Evolutionary conservation across 2,329 filamentous ascomycete species (phyloP).

Genomic region (Aureobasidium sp.): DNA sequence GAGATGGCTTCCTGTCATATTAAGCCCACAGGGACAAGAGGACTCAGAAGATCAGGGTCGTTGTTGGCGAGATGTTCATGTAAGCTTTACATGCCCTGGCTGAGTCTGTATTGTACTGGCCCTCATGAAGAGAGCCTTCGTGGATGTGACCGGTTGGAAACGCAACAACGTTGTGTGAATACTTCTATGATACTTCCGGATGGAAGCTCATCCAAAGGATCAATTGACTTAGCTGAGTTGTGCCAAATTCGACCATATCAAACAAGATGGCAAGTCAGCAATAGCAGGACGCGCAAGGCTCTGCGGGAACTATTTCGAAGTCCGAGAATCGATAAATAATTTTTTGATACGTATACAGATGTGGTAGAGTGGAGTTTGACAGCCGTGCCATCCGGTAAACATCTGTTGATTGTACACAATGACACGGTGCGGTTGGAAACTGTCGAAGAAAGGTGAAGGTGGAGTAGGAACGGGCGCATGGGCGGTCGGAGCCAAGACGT

Average conservation of each 20-base stretch:
- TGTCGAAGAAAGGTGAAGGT: neutral
- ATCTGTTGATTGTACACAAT: neutral
- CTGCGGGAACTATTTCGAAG: neutral
- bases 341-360: neutral
- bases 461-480: too few relatives aligned
- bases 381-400: neutral
- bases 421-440: neutral
- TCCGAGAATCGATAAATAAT: neutral
- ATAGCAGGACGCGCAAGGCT: neutral
- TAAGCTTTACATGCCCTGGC: neutral
- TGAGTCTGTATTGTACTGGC: neutral
- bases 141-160: neutral
- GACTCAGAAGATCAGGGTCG: neutral
- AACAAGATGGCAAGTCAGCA: neutral
- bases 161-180: neutral
- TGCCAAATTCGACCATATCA: neutral
- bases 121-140: neutral
- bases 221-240: neutral
- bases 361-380: neutral
- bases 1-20: neutral
- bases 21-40: neutral
- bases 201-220: neutral
- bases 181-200: neutral
- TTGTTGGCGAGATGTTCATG: neutral
- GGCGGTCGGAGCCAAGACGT: neutral